phyloP scores from a whole-genome alignment of 164 flowering plant species.

The Stephania yunnanensis region DNA sequence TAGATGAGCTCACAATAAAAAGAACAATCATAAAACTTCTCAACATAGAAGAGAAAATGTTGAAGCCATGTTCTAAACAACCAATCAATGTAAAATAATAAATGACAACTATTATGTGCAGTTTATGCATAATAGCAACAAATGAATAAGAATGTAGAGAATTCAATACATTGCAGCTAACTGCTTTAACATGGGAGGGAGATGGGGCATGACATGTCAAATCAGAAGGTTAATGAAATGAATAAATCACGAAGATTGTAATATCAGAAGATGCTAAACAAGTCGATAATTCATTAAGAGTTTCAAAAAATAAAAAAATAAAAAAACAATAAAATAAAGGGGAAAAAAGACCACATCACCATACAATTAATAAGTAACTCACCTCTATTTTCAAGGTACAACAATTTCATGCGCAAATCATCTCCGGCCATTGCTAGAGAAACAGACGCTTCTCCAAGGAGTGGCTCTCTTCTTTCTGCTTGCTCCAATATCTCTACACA shows the following conservation, averaged over 20 bases:
- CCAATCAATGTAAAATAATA: not conserved
- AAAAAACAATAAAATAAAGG: not conserved
- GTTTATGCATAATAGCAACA: not conserved
- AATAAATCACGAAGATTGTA: not conserved
- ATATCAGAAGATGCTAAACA: not conserved
- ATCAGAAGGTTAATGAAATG: not conserved
- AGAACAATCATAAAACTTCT: not conserved
- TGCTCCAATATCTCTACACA: constrained; percentile 93
- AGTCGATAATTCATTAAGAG: not conserved
- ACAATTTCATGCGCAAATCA: constrained; percentile 58
- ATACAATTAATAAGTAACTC: constrained; percentile 4
- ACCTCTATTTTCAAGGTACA: constrained; percentile 96
- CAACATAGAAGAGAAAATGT: not conserved
- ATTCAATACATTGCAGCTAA: too few relatives aligned
- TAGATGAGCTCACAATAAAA: not conserved
- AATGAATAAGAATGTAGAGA: not conserved
- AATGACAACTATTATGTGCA: not conserved
- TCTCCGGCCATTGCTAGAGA: constrained; percentile 88
- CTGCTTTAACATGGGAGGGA: too few relatives aligned
- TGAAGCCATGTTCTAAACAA: not conserved
- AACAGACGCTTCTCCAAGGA: constrained; percentile 75
- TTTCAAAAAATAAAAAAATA: too few relatives aligned
- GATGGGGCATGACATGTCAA: too few relatives aligned
- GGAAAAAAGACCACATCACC: not conserved
- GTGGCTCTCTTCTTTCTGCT: constrained; percentile 80